A percentile compares a stretch with the other conserved stretches of the same genome.
Conservation (phyloP, 805 yeast species). For the Tetrapisispora phaffii region DNA sequence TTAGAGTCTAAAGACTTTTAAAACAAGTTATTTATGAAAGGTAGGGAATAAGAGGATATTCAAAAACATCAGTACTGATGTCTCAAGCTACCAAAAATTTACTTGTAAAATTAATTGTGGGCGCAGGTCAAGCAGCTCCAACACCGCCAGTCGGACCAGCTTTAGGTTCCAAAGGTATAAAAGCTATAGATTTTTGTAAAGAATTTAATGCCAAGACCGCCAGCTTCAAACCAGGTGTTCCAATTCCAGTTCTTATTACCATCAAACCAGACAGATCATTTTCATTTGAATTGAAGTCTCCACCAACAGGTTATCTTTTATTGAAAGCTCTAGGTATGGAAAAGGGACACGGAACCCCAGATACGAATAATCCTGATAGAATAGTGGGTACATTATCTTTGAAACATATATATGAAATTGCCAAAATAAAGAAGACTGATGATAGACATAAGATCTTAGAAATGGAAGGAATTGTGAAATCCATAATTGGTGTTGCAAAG, state of each 20-base stretch:
- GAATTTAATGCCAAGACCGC: conserved; percentile 97
- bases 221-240: conserved; percentile 72
- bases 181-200: conserved; percentile 96
- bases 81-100: conserved; percentile 44
- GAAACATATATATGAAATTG: conserved; percentile 90
- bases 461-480: conserved; percentile 67
- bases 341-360: conserved; percentile 66
- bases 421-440: conserved; percentile 85
- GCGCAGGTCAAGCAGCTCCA: conserved; percentile 97
- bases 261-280: conserved; percentile 91
- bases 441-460: conserved; percentile 62
- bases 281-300: conserved; percentile 76
- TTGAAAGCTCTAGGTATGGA: conserved; percentile 60
- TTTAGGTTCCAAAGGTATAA: conserved; percentile 94
- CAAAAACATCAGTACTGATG: too few species aligned
- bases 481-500: conserved; percentile 80
- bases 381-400: conserved; percentile 59
- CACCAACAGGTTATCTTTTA: conserved; percentile 82
- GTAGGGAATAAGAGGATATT: too few species aligned
- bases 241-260: conserved; percentile 76
- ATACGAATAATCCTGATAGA: conserved; percentile 14
- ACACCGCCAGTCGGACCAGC: conserved; percentile 99
- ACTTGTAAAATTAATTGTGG: conserved; percentile 80
- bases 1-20: too few species aligned
- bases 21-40: too few species aligned